Base-by-base conservation (phyloP, 768 basidiomycete genomes). In the Glaciozyma antarctica region DNA sequence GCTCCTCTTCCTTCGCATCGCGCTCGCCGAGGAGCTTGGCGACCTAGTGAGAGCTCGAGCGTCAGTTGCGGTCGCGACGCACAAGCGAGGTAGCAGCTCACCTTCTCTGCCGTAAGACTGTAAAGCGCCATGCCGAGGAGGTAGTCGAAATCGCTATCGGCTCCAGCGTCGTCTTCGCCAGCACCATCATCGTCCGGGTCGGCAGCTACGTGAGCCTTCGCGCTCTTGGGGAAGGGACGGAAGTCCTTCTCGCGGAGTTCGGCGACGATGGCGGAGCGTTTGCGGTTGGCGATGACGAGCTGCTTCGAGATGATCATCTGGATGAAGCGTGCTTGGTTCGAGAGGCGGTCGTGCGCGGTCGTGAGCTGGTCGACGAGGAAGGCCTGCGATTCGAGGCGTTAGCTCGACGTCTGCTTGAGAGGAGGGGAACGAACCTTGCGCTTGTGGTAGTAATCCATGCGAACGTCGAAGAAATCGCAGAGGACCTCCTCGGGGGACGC, bases 251-350 rank as follows among this genome's bases (percentile, higher is more conserved):
- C 83, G 65, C 90, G 85, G 72, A 99, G 77, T 69, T 99, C 93
- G 2, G 76, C 79, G 45, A 95, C 85, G 68, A 99, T 87, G 60
- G 87, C 90, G 2, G 79, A 83, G 76, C 90, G 93, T 78, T 89
- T 92, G 75, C 94, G 87, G 72, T 88, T 90, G 17, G 87, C 84
- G 30, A 99, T 85, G 34, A 82, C 77, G 24, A 98, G 82, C 74
- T 90, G 79, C 75, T 84, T 88, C 72, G 86, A 84, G 62, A 98
- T 82, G 71, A 98, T 94, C 92, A 97, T 93, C 76, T 90, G 83
- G 58, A 99, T 85, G 77, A 99, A 99, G 26, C 93, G 87, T 17
- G 91, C 94, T 75, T 99, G 95, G 76, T 98, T 98, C 62, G 85
- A 85, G 22, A 97, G 80, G 69, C 84, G 88, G 73, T 97, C 92